Evolutionary conservation across 371 early-diverging fungal species (phyloP).

Genomic region (Mortierella sp.): DNA sequence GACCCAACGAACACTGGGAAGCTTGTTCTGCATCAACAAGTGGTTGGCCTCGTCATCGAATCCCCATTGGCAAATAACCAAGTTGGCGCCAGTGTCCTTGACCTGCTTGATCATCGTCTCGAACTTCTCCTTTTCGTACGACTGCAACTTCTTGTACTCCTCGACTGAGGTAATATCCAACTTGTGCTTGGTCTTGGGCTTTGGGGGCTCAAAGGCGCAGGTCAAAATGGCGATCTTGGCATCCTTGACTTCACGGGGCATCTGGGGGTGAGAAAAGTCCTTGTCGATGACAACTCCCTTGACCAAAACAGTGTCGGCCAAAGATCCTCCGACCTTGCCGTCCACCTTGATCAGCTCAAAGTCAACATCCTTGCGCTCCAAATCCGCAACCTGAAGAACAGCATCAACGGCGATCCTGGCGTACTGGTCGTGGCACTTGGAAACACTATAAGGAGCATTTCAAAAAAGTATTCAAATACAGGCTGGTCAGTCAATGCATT

Average conservation of each 20-base stretch:
- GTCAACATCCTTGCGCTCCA: slow-evolving; percentile 99
- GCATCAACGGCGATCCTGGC: slow-evolving; percentile 99
- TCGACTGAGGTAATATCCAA: slow-evolving; percentile 98
- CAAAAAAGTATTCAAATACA: not conserved
- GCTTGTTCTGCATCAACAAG: slow-evolving; percentile 96
- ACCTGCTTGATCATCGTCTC: slow-evolving; percentile 97
- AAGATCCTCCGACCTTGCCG: slow-evolving; percentile 97
- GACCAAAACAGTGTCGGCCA: slow-evolving; percentile 95
- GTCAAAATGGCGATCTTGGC: slow-evolving; percentile 99
- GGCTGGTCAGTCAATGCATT: not conserved
- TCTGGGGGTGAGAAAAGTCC: slow-evolving; percentile 99
- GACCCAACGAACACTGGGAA: slow-evolving; percentile 99
- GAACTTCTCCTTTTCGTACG: slow-evolving; percentile 97
- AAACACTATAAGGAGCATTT: slow-evolving; percentile 74
- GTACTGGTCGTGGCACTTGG: slow-evolving; percentile 97
- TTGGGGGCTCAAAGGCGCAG: slow-evolving; percentile 99
- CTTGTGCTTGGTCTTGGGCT: slow-evolving; percentile 99
- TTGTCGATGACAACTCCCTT: slow-evolving; percentile 99
- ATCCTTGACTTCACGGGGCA: slow-evolving; percentile 97
- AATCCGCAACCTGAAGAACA: slow-evolving; percentile 97
- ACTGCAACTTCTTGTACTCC: slow-evolving; percentile 97
- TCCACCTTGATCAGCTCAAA: slow-evolving; percentile 99
- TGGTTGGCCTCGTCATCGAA: slow-evolving; percentile 99
- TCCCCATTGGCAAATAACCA: slow-evolving; percentile 99
- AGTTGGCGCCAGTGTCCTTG: slow-evolving; percentile 97